A percentile compares a stretch with the other conserved stretches of the same genome.
phyloP scores from a whole-genome alignment of 1,284 basidiomycete species.

The Cutaneotrichosporon arboriforme region DNA sequence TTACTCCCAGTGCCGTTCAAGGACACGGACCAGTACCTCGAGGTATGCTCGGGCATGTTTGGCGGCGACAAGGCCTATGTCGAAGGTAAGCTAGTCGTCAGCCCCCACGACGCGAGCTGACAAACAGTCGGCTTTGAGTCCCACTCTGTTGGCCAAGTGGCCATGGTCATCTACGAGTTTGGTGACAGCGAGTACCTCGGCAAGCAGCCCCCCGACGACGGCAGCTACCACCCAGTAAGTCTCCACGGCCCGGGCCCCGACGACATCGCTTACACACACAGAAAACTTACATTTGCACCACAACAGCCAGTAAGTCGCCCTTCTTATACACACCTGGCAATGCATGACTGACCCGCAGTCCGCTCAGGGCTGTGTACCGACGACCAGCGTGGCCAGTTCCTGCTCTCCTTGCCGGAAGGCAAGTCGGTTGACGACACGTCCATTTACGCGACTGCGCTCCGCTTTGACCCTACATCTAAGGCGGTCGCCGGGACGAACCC shows the following conservation, averaged over 20 bases:
- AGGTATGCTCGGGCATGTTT: constrained; percentile 96
- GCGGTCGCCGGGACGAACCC: constrained; percentile 5
- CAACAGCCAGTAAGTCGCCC: constrained; percentile 31
- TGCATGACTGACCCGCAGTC: constrained; percentile 51
- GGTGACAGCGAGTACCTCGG: constrained; percentile 77
- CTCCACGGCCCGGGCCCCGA: background rate
- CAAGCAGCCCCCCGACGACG: constrained; percentile 43
- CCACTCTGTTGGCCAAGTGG: constrained; percentile 75
- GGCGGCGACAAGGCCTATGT: constrained; percentile 71
- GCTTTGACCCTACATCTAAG: constrained; percentile 15
- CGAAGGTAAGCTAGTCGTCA: constrained; percentile 60
- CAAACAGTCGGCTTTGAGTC: constrained; percentile 70
- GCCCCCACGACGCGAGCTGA: too few relatives aligned
- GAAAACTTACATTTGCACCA: constrained; percentile 80
- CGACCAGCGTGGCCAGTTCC: constrained; percentile 73
- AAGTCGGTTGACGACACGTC: constrained; percentile 60
- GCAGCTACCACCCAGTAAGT: constrained; percentile 1
- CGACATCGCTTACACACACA: constrained; percentile 43
- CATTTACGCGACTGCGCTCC: constrained; percentile 49
- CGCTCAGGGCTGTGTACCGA: constrained; percentile 63
- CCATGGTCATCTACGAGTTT: constrained; percentile 96
- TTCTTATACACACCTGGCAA: background rate
- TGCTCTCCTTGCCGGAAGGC: constrained; percentile 62
- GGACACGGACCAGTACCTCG: constrained; percentile 60
- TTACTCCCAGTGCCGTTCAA: constrained; percentile 35